A percentile compares a stretch with the other conserved stretches of the same genome.
Conservation (phyloP, 2,329 filamentous ascomycete genomes). For the Sphaerulina vaccinii region DNA sequence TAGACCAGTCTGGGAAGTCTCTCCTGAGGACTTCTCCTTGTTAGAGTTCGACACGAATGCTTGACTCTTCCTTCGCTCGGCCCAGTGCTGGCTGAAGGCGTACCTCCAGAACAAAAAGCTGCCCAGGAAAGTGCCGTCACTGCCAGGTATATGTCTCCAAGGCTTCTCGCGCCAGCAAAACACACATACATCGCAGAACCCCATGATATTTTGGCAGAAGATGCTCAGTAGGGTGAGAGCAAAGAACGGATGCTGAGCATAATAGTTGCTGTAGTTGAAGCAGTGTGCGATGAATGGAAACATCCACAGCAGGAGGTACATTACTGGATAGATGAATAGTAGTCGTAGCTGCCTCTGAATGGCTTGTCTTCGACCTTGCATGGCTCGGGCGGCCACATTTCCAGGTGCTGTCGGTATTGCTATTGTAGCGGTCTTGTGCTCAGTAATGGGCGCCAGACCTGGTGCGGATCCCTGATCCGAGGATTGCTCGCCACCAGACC, state of each 20-base stretch:
- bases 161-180: slow-evolving; percentile 70
- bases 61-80: slow-evolving; percentile 18
- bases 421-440: slow-evolving; percentile 19
- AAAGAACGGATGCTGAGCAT: slow-evolving; percentile 54
- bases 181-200: slow-evolving; percentile 65
- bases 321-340: slow-evolving; percentile 72
- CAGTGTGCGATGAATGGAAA: slow-evolving; percentile 67
- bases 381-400: slow-evolving; percentile 19
- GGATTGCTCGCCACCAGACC: slow-evolving; percentile 19
- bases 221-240: slow-evolving; percentile 56
- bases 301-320: slow-evolving; percentile 72
- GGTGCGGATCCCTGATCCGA: slow-evolving; percentile 17
- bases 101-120: slow-evolving; percentile 39
- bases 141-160: slow-evolving; percentile 58
- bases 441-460: slow-evolving; percentile 27
- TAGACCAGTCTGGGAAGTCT: slow-evolving; percentile 19
- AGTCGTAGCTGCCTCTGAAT: slow-evolving; percentile 61
- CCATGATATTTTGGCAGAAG: slow-evolving; percentile 63
- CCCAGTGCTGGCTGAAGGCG: slow-evolving; percentile 14
- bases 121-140: slow-evolving; percentile 44
- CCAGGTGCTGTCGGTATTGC: slow-evolving; percentile 4
- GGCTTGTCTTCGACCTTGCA: slow-evolving; percentile 21
- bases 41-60: background rate
- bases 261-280: slow-evolving; percentile 56
- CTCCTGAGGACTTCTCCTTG: slow-evolving; percentile 3